These are phyloP conservation scores for Trypanosoma rangeli DNA, from an alignment of 208 protist species.

Conservation along the genomic window DNA sequence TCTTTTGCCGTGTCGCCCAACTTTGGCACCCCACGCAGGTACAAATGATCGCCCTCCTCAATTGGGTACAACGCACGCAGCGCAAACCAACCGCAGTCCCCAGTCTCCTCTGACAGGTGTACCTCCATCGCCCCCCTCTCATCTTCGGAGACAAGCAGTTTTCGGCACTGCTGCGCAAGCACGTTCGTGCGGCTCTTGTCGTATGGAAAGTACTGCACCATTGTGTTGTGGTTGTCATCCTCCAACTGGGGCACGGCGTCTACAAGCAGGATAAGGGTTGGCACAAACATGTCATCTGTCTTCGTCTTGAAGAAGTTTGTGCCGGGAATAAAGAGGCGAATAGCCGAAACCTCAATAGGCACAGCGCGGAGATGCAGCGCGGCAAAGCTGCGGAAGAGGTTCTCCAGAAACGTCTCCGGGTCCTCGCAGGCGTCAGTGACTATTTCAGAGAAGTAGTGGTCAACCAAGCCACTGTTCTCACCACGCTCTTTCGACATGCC, in stretches of 20 bases:
- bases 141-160: conserved; percentile 47
- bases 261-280: conserved; percentile 82
- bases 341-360: conserved; percentile 71
- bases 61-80: conserved; percentile 64
- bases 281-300: conserved; percentile 77
- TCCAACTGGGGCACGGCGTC: conserved; percentile 79
- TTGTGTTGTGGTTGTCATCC: conserved; percentile 74
- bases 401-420: conserved; percentile 79
- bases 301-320: conserved; percentile 89
- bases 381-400: conserved; percentile 72
- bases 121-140: conserved; percentile 38
- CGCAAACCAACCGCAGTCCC: conserved; percentile 74
- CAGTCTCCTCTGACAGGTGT: conserved; percentile 10
- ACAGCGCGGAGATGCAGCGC: conserved; percentile 68
- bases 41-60: conserved; percentile 72
- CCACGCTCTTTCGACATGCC: conserved; percentile 78
- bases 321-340: conserved; percentile 60
- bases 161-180: conserved; percentile 40
- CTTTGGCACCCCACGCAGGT: conserved; percentile 63
- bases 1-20: conserved; percentile 38
- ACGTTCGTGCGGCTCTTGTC: conserved; percentile 24
- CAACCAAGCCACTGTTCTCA: conserved; percentile 65
- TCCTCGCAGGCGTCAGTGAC: conserved; percentile 84
- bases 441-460: conserved; percentile 85
- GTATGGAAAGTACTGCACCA: conserved; percentile 78